phyloP scores from a whole-genome alignment of 2,329 filamentous ascomycete species.

The Stagonosporopsis cucurbitacearum region DNA sequence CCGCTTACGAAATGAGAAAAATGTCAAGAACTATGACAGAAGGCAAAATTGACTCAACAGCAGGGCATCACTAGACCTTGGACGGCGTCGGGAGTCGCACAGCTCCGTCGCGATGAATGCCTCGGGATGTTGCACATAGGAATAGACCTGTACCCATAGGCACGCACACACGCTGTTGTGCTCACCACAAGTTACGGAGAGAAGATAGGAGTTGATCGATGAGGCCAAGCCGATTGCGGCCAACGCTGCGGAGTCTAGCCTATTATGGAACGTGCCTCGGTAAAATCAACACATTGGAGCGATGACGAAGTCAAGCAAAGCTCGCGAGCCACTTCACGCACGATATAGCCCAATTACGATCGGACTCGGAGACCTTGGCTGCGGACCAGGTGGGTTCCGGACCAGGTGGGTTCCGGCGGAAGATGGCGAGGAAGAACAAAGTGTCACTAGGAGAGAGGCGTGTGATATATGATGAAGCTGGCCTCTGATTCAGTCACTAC shows the following conservation, averaged over 20 bases:
- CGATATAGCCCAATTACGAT: constrained; percentile 1
- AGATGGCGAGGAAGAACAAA: not conserved
- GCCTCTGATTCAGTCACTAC: not conserved
- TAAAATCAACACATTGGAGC: constrained; percentile 1
- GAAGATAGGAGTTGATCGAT: not conserved
- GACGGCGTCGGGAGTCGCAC: not conserved
- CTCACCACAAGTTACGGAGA: not conserved
- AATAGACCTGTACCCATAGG: not conserved
- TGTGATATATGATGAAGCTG: constrained; percentile 3
- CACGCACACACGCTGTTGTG: not conserved
- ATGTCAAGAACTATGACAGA: too few species aligned
- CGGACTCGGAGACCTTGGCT: constrained; percentile 14
- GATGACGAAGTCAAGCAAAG: constrained; percentile 8
- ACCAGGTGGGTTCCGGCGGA: not conserved
- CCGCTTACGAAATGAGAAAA: too few species aligned
- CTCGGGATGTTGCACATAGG: not conserved
- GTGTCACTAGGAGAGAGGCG: not conserved
- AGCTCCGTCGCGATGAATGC: not conserved
- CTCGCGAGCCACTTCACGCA: not conserved
- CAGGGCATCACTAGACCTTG: not conserved
- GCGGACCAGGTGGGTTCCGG: constrained; percentile 1
- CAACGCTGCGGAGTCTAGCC: constrained; percentile 6
- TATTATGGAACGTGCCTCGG: not conserved
- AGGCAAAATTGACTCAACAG: not conserved
- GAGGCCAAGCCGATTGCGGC: constrained; percentile 9